A percentile compares a stretch with the other conserved stretches of the same genome.
These are phyloP conservation scores for Beauveria brongniartii DNA, from an alignment of 2,329 filamentous ascomycete species.

Conservation along the genomic window DNA sequence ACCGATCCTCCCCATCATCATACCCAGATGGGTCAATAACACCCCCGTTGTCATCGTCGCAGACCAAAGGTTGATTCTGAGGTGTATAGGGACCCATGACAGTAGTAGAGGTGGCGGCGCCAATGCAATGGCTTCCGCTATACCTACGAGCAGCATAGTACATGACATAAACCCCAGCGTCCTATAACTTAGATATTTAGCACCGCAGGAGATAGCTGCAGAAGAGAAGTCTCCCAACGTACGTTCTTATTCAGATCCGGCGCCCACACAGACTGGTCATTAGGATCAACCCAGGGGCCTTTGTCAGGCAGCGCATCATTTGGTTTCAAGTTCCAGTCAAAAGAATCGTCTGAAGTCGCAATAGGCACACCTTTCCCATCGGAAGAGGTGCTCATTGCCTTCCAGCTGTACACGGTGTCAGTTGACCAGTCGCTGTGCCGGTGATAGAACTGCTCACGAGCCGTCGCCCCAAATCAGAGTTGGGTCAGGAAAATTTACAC, in stretches of 20 bases:
- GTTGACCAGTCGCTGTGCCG: neutral
- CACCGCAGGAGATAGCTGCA: neutral
- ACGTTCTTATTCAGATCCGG: slow-evolving; percentile 10
- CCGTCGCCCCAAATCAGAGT: slow-evolving; percentile 9
- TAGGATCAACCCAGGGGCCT: slow-evolving; percentile 8
- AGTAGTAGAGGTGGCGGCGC: slow-evolving; percentile 9
- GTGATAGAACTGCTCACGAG: neutral
- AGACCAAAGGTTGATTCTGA: slow-evolving; percentile 2
- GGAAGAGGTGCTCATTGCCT: slow-evolving; percentile 9
- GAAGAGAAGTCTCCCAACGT: neutral
- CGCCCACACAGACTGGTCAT: slow-evolving; percentile 9
- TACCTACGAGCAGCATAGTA: slow-evolving; percentile 5
- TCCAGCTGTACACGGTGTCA: slow-evolving; percentile 2
- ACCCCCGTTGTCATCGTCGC: neutral
- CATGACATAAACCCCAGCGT: slow-evolving; percentile 7
- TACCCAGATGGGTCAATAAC: slow-evolving; percentile 7
- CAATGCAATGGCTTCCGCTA: slow-evolving; percentile 10
- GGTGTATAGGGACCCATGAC: slow-evolving; percentile 2
- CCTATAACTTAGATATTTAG: neutral
- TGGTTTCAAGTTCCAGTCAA: neutral
- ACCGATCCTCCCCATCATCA: slow-evolving; percentile 3
- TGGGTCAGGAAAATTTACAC: slow-evolving; percentile 9
- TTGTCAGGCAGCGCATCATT: slow-evolving; percentile 1
- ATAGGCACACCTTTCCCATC: slow-evolving; percentile 7
- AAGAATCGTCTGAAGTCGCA: slow-evolving; percentile 2